A percentile compares a stretch with the other conserved stretches of the same genome.
Evolutionary conservation across 2,329 filamentous ascomycete species (phyloP).

Genomic region (Cryphonectria radicalis): DNA sequence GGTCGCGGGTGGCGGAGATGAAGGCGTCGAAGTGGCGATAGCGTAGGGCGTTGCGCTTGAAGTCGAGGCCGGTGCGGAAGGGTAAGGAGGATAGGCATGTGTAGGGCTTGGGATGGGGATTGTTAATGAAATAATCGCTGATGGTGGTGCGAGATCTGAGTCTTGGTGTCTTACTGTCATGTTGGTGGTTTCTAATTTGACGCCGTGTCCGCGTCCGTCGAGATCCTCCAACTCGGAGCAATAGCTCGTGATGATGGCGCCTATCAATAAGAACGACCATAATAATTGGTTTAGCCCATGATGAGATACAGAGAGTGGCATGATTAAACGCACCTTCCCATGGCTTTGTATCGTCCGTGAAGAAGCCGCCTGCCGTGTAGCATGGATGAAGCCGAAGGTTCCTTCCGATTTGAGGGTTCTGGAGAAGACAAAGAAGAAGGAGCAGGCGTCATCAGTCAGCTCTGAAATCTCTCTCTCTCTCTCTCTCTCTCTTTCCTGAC

Average conservation of each 20-base stretch:
- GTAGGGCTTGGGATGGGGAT: constrained; percentile 56
- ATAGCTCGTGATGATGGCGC: constrained; percentile 78
- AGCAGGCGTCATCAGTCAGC: constrained; percentile 21
- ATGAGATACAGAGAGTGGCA: neutral
- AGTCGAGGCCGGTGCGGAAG: constrained; percentile 71
- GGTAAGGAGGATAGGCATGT: constrained; percentile 64
- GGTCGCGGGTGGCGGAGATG: constrained; percentile 76
- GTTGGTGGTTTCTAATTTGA: constrained; percentile 76
- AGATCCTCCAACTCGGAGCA: constrained; percentile 80
- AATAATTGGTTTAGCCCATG: constrained; percentile 30
- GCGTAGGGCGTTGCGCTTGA: constrained; percentile 71
- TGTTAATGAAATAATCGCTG: neutral
- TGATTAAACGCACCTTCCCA: constrained; percentile 58
- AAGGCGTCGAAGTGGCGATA: constrained; percentile 72
- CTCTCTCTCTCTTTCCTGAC: neutral
- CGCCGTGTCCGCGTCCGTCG: constrained; percentile 79
- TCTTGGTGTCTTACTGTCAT: constrained; percentile 58
- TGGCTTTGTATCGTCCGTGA: constrained; percentile 69
- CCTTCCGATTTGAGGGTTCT: constrained; percentile 75
- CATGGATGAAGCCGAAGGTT: constrained; percentile 81
- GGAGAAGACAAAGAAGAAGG: neutral
- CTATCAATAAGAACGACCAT: constrained; percentile 43
- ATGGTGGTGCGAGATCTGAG: neutral
- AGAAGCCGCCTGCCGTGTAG: constrained; percentile 60
- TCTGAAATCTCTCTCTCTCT: neutral